Conservation (phyloP, 306 rosid species). For the Psophocarpus tetragonolobus region DNA sequence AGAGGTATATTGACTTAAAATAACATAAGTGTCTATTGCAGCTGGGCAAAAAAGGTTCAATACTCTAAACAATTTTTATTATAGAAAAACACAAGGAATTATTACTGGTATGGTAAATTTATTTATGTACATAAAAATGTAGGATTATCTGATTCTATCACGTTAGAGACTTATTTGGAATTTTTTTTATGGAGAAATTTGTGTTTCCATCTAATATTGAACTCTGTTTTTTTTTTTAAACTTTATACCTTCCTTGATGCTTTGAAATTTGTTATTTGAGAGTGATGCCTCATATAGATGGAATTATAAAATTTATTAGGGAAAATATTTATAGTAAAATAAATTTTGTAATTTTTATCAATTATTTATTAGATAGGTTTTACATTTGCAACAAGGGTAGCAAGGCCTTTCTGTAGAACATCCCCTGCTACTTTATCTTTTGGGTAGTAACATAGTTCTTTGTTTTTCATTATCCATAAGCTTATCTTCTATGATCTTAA, state of each 20-base stretch:
- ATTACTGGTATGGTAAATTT: slow-evolving; percentile 67
- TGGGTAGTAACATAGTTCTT: background rate
- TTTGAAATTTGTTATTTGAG: slow-evolving; percentile 40
- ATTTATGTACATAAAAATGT: slow-evolving; percentile 1
- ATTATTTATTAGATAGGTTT: slow-evolving; percentile 20
- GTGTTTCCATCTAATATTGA: slow-evolving; percentile 6
- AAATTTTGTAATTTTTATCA: background rate
- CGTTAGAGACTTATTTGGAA: background rate
- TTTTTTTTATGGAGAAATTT: slow-evolving; percentile 7
- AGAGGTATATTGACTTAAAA: slow-evolving; percentile 40
- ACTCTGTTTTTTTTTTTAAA: slow-evolving; percentile 24
- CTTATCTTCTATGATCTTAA: slow-evolving; percentile 5
- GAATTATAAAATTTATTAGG: background rate
- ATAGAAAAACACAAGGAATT: slow-evolving; percentile 89
- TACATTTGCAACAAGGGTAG: background rate
- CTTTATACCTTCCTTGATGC: background rate
- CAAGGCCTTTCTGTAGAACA: background rate
- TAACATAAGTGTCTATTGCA: slow-evolving; percentile 54
- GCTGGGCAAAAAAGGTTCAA: slow-evolving; percentile 98
- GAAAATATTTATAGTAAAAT: background rate
- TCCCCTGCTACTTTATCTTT: background rate
- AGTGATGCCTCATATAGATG: slow-evolving; percentile 18
- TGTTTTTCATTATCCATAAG: background rate
- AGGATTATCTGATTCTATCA: background rate
- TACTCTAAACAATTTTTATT: slow-evolving; percentile 86